Conservation (phyloP, 2,329 filamentous ascomycete genomes). For the Zymoseptoria tritici region DNA sequence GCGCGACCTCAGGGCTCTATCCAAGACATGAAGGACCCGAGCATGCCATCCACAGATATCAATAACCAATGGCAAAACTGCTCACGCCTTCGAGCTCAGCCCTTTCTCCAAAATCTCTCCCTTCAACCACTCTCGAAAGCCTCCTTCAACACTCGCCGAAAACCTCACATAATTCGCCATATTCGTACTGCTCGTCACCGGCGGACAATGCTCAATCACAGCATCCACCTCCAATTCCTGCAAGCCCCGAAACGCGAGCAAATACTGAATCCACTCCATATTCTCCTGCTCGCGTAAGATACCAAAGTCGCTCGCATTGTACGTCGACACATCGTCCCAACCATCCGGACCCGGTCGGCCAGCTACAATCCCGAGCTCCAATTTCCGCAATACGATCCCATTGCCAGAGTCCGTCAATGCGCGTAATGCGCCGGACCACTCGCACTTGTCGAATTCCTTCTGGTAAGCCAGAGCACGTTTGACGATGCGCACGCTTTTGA, state of each 20-base stretch:
- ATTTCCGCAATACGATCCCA: slow-evolving; percentile 33
- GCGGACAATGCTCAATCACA: slow-evolving; percentile 48
- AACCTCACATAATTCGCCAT: slow-evolving; percentile 55
- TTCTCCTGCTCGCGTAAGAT: slow-evolving; percentile 40
- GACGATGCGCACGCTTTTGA: slow-evolving; percentile 47
- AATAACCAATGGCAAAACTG: neutral
- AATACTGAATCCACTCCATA: slow-evolving; percentile 52
- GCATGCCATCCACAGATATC: neutral
- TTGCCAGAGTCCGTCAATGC: slow-evolving; percentile 32
- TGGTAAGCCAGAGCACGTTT: slow-evolving; percentile 49
- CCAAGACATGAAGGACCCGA: neutral
- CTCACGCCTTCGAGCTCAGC: neutral
- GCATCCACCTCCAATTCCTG: slow-evolving; percentile 46
- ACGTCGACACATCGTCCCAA: slow-evolving; percentile 45
- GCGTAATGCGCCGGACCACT: slow-evolving; percentile 49
- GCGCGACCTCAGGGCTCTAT: neutral
- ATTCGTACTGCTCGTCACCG: slow-evolving; percentile 43
- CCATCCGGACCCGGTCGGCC: slow-evolving; percentile 41
- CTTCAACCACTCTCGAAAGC: slow-evolving; percentile 48
- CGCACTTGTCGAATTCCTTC: slow-evolving; percentile 49
- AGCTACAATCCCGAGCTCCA: slow-evolving; percentile 47
- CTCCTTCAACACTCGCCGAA: slow-evolving; percentile 51
- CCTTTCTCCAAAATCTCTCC: slow-evolving; percentile 10
- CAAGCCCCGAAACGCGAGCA: slow-evolving; percentile 45
- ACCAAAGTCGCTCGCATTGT: slow-evolving; percentile 42